These are phyloP conservation scores for Neofusicoccum parvum DNA, from an alignment of 2,329 filamentous ascomycete species.

Conservation along the genomic window DNA sequence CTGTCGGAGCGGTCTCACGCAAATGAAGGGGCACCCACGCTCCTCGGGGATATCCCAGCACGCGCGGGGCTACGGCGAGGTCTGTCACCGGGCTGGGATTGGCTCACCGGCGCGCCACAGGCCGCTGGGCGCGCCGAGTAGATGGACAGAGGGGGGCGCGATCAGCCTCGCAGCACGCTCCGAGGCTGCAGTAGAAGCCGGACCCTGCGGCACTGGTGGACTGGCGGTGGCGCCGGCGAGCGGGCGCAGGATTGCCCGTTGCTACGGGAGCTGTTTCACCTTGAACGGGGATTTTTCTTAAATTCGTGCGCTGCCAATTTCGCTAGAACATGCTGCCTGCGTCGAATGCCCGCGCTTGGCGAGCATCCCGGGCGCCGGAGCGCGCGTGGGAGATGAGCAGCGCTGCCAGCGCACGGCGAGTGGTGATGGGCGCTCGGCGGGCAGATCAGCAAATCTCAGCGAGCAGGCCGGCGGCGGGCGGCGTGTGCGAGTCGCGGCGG, in stretches of 20 bases:
- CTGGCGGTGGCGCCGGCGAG: not conserved
- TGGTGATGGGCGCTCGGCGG: not conserved
- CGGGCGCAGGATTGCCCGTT: conserved; percentile 5
- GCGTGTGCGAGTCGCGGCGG: not conserved
- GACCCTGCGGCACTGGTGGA: not conserved
- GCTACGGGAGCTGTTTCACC: conserved; percentile 17
- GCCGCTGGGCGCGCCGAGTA: conserved; percentile 1
- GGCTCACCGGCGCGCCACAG: not conserved
- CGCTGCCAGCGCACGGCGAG: not conserved
- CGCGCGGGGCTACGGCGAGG: conserved; percentile 1
- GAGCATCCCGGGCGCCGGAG: not conserved
- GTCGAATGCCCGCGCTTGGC: conserved; percentile 7
- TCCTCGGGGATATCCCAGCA: conserved; percentile 15
- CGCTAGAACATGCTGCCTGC: conserved; percentile 1
- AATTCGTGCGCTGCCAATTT: conserved; percentile 14
- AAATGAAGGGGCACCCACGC: conserved; percentile 21
- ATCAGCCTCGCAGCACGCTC: conserved; percentile 13
- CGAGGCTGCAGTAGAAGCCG: conserved; percentile 15
- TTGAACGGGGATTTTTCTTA: conserved; percentile 9
- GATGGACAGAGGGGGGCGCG: not conserved
- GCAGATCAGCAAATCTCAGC: conserved; percentile 11
- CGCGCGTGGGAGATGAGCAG: conserved; percentile 5
- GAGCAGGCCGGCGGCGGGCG: not conserved
- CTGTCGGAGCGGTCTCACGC: conserved; percentile 20
- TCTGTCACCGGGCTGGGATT: not conserved